Percentiles rank a stretch among this genome's conserved stretches.
Evolutionary conservation across 1,284 basidiomycete genomes (phyloP).

Genomic region (Filobasidium uniguttulatum): DNA sequence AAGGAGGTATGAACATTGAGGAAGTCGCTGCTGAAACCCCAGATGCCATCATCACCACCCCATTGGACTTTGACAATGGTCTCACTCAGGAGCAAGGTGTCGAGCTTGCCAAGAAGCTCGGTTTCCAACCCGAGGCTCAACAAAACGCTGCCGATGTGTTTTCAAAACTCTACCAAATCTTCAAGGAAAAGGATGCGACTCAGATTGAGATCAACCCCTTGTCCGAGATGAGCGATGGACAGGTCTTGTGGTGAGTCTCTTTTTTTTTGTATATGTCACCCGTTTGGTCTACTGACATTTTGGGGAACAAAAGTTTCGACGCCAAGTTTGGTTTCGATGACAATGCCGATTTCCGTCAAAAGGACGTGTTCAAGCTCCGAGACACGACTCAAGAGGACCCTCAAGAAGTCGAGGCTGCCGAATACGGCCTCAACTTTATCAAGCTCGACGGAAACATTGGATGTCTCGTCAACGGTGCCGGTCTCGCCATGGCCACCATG

Average conservation of each 20-base stretch:
- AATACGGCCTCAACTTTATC: constrained; percentile 92
- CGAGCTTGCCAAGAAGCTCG: constrained; percentile 74
- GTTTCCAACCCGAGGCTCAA: constrained; percentile 67
- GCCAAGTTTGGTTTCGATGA: constrained; percentile 99
- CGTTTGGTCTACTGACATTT: background rate
- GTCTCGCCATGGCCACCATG: constrained; percentile 99
- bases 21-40: constrained; percentile 98
- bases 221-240: constrained; percentile 86
- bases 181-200: constrained; percentile 98
- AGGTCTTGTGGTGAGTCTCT: constrained; percentile 67
- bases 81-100: constrained; percentile 61
- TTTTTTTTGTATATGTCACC: background rate
- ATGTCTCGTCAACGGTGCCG: constrained; percentile 96
- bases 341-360: constrained; percentile 95
- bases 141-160: constrained; percentile 84
- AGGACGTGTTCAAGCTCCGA: constrained; percentile 76
- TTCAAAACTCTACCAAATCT: constrained; percentile 87
- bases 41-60: constrained; percentile 86
- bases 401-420: constrained; percentile 79
- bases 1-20: constrained; percentile 98
- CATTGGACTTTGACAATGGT: constrained; percentile 77
- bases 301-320: constrained; percentile 58
- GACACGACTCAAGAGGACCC: constrained; percentile 93
- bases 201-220: constrained; percentile 99
- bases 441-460: constrained; percentile 97